Conservation (phyloP, 768 basidiomycete genomes). For the Lactarius hatsudake region DNA sequence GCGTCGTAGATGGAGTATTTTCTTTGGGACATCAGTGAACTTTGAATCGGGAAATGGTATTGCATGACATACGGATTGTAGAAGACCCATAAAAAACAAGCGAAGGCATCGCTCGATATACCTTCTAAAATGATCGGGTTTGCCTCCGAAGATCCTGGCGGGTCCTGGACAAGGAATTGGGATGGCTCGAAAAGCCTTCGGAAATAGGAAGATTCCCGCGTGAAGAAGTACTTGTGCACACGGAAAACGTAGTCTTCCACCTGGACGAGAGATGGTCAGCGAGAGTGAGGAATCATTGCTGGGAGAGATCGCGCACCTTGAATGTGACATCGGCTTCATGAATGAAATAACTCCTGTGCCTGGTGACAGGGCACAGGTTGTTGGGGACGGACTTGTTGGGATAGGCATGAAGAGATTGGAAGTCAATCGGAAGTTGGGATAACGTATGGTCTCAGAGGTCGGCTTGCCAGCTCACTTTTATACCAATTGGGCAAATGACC, state of each 20-base stretch:
- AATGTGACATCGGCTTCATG: slow-evolving; percentile 18
- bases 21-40: slow-evolving; percentile 25
- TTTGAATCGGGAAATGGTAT: not conserved
- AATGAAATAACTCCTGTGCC: slow-evolving; percentile 17
- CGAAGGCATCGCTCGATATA: slow-evolving; percentile 32
- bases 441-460: slow-evolving; percentile 7
- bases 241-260: slow-evolving; percentile 16
- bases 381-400: not conserved
- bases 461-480: slow-evolving; percentile 12
- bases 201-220: slow-evolving; percentile 20
- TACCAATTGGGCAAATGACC: slow-evolving; percentile 3
- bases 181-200: not conserved
- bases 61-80: slow-evolving; percentile 34
- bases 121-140: slow-evolving; percentile 34
- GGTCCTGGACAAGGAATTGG: slow-evolving; percentile 25
- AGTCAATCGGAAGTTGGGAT: slow-evolving; percentile 4
- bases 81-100: slow-evolving; percentile 36
- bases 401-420: slow-evolving; percentile 3
- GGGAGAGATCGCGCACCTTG: not conserved
- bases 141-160: slow-evolving; percentile 34
- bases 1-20: slow-evolving; percentile 42
- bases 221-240: slow-evolving; percentile 16
- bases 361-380: not conserved
- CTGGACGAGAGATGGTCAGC: slow-evolving; percentile 30
- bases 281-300: not conserved